Evolutionary conservation across 2,329 filamentous ascomycete genomes (phyloP), one percentile per base, ranked within the genome.

Genomic region (Mariannaea elegans): DNA sequence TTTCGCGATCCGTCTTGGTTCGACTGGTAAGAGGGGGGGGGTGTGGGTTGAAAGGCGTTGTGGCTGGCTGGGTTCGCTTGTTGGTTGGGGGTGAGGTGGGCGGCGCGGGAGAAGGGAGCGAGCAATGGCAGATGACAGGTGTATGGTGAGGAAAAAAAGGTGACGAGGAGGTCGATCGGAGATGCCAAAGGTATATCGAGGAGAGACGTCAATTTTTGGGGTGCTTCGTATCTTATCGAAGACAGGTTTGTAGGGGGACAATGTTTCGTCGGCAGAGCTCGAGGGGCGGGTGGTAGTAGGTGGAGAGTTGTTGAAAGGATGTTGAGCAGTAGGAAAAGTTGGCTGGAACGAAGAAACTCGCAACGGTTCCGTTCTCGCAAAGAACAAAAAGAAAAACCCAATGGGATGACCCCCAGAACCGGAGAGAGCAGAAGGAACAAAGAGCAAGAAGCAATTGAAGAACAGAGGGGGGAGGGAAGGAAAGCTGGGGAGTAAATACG

Each of bases 41-140:
- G 50, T 36, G 49, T 52, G 32, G 41, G 19, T n/a, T 24, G 16
- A 29, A 42, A 19, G 16, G n/a, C 24, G 44, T 13, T 59, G 44
- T 59, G 45, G 56, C 56, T 59, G 49, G 31, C 39, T 38, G 36
- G n/a, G 7, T 41, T 38, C 32, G 42, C 19, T 49, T 42, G 49
- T 48, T 52, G 49, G 44, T 50, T 31, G 38, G 36, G 36, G 19
- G 18, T 24, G 39, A 42, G 13, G 39, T 45, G 14, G 55, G 46
- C 38, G 49, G 56, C 21, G 44, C 24, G 44, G 56, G 21, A 48
- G 36, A 44, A 49, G 49, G 44, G 52, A 38, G 39, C 39, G 39
- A 45, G 41, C n/a, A 41, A 49, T 16, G 24, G 7, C 24, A 9
- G 24, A 7, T 16, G 44, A 23, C 47, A 39, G 14, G 32, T 36